A percentile compares a stretch with the other conserved stretches of the same genome.
Evolutionary conservation across 306 rosid species (phyloP).

Genomic region (Lathyrus oleraceus): DNA sequence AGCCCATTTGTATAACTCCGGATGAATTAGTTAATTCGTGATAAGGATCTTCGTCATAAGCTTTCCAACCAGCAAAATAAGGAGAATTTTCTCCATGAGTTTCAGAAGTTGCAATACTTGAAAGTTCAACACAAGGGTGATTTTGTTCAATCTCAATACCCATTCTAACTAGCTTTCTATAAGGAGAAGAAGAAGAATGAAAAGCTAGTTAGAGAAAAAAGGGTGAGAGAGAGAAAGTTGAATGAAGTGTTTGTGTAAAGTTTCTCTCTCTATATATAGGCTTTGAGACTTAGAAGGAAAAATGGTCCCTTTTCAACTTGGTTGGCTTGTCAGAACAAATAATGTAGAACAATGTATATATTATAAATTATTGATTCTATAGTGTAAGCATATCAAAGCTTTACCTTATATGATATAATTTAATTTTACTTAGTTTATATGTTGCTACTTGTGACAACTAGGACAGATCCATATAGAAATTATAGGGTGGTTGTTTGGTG

Average conservation of each 20-base stretch:
- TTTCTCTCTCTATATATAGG: slow-evolving; percentile 45
- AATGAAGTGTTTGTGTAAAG: slow-evolving; percentile 45
- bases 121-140: slow-evolving; percentile 55
- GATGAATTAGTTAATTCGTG: slow-evolving; percentile 61
- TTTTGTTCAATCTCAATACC: slow-evolving; percentile 61
- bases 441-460: slow-evolving; percentile 54
- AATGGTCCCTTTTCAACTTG: slow-evolving; percentile 33
- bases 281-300: slow-evolving; percentile 29
- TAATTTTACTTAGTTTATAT: slow-evolving; percentile 40
- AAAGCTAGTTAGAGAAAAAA: not conserved
- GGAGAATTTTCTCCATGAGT: slow-evolving; percentile 97
- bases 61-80: slow-evolving; percentile 97
- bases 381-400: slow-evolving; percentile 52
- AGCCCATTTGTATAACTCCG: slow-evolving; percentile 91
- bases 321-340: slow-evolving; percentile 8
- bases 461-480: slow-evolving; percentile 48
- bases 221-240: slow-evolving; percentile 38
- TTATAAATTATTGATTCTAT: slow-evolving; percentile 45
- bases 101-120: slow-evolving; percentile 68
- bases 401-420: slow-evolving; percentile 33
- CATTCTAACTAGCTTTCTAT: slow-evolving; percentile 48
- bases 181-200: slow-evolving; percentile 8
- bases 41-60: slow-evolving; percentile 82
- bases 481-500: slow-evolving; percentile 53
- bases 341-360: slow-evolving; percentile 33